Conservation (phyloP, 352 stramenopile genomes). For the Phytophthora parvispora region DNA sequence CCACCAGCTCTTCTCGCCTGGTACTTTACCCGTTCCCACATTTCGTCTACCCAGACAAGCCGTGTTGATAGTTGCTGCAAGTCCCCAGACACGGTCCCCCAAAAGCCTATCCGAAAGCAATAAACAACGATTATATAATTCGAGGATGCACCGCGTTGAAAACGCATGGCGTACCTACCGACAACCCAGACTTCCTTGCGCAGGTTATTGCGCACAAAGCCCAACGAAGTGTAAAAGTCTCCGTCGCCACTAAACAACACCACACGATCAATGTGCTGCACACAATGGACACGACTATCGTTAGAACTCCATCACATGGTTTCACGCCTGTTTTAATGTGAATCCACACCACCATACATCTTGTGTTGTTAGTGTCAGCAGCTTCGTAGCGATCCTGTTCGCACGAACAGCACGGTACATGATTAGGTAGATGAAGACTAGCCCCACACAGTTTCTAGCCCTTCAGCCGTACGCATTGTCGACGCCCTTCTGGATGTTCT, state of each 20-base stretch:
- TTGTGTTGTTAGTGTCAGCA: slow-evolving; percentile 64
- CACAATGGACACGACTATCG: background rate
- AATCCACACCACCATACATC: too few relatives aligned
- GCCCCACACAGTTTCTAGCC: background rate
- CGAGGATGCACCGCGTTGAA: too few relatives aligned
- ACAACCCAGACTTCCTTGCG: slow-evolving; percentile 81
- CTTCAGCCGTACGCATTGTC: slow-evolving; percentile 66
- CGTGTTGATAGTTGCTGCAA: slow-evolving; percentile 68
- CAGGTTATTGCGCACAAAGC: slow-evolving; percentile 64
- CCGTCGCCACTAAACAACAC: slow-evolving; percentile 53
- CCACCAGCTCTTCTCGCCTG: background rate
- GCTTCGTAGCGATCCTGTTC: slow-evolving; percentile 75
- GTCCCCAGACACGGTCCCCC: slow-evolving; percentile 61
- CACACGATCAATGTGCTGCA: slow-evolving; percentile 1
- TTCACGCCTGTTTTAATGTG: too few relatives aligned
- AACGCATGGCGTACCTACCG: slow-evolving; percentile 36
- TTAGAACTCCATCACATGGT: too few relatives aligned
- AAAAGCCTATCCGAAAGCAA: too few relatives aligned
- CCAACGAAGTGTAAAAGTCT: slow-evolving; percentile 79
- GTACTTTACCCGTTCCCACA: slow-evolving; percentile 46
- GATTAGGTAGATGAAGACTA: background rate
- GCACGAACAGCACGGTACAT: background rate
- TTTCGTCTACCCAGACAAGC: slow-evolving; percentile 70
- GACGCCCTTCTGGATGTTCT: slow-evolving; percentile 81
- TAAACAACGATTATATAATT: too few relatives aligned